phyloP scores from a whole-genome alignment of 805 yeast species.

The Candida stauntonica region DNA sequence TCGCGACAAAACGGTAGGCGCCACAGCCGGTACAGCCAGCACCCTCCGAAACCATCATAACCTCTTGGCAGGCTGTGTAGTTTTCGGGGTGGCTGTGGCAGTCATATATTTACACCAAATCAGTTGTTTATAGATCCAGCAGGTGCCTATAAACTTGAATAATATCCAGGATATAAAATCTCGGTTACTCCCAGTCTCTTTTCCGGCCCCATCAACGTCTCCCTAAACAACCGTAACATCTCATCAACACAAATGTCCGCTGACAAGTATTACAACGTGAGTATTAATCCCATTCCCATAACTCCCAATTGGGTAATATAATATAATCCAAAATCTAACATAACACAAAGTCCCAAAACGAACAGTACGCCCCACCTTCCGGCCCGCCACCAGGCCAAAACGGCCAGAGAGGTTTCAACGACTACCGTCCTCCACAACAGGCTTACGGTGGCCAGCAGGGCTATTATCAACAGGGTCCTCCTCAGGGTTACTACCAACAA shows the following conservation, averaged over 20 bases:
- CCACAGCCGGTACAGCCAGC: too few relatives aligned
- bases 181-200: too few relatives aligned
- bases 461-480: conserved; percentile 13
- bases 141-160: too few relatives aligned
- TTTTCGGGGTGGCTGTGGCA: neutral
- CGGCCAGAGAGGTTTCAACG: conserved; percentile 19
- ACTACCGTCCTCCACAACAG: conserved; percentile 21
- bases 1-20: too few relatives aligned
- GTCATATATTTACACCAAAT: neutral
- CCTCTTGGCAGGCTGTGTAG: neutral
- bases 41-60: too few relatives aligned
- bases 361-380: conserved; percentile 20
- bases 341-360: conserved; percentile 3
- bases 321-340: conserved; percentile 4
- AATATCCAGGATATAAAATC: too few relatives aligned
- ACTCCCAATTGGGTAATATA: neutral
- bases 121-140: too few relatives aligned
- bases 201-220: too few relatives aligned
- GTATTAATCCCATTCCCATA: conserved; percentile 5
- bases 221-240: too few relatives aligned
- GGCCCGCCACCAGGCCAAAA: conserved; percentile 11
- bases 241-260: conserved; percentile 22
- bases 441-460: conserved; percentile 17
- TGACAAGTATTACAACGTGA: conserved; percentile 24
- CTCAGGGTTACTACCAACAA: conserved; percentile 34